Percentiles rank a stretch among this genome's conserved stretches.
Evolutionary conservation across 768 basidiomycete species (phyloP).

Genomic region (Hygrocybe punicea): DNA sequence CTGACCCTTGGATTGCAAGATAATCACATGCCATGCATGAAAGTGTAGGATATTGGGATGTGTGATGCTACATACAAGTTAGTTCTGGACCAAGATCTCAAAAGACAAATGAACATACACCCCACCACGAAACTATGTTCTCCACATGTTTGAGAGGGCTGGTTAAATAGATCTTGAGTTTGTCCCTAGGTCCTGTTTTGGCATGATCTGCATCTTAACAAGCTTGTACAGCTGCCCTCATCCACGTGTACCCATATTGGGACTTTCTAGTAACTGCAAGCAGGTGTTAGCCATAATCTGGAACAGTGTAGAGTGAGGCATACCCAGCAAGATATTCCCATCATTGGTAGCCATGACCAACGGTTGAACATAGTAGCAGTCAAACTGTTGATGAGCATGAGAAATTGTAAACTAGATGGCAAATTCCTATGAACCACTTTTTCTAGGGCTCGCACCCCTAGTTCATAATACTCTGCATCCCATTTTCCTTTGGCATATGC

Average conservation of each 20-base stretch:
- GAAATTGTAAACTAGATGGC: neutral
- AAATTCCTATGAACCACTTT: neutral
- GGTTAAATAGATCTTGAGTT: constrained; percentile 8
- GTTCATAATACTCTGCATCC: constrained; percentile 4
- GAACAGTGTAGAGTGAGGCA: neutral
- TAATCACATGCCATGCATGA: constrained; percentile 23
- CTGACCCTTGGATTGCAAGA: constrained; percentile 29
- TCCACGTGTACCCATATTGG: constrained; percentile 10
- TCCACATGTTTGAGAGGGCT: constrained; percentile 9
- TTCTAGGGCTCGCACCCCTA: neutral
- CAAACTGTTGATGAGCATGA: neutral
- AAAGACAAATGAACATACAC: constrained; percentile 13
- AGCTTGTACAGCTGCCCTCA: constrained; percentile 11
- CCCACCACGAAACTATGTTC: constrained; percentile 21
- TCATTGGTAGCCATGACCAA: too few species aligned
- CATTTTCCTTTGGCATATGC: constrained; percentile 13
- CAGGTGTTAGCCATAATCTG: neutral
- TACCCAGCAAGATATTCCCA: neutral
- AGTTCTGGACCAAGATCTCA: neutral
- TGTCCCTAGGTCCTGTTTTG: neutral
- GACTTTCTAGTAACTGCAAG: neutral
- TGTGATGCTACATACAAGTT: constrained; percentile 18
- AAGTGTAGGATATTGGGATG: constrained; percentile 23
- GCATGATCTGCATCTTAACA: neutral
- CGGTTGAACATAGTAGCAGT: neutral